These are phyloP conservation scores for Wakefieldia striispora DNA, from an alignment of 768 basidiomycete species.

Conservation along the genomic window DNA sequence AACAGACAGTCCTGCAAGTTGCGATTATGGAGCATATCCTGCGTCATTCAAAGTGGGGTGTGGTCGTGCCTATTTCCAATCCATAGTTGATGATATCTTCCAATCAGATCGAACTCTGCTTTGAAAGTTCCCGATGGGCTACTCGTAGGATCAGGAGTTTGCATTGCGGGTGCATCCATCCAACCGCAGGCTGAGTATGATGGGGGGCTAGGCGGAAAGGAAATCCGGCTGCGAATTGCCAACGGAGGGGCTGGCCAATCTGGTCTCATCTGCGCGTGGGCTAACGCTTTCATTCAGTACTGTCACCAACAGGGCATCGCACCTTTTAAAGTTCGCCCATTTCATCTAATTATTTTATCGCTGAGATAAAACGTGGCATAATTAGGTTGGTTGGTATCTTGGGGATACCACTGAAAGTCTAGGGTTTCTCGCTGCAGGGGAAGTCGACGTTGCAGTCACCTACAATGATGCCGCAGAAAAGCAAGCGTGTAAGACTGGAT, in stretches of 20 bases:
- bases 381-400: conserved; percentile 54
- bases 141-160: conserved; percentile 3
- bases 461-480: conserved; percentile 52
- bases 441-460: conserved; percentile 50
- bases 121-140: conserved; percentile 1
- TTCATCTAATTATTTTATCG: conserved; percentile 19
- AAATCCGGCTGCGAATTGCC: conserved; percentile 44
- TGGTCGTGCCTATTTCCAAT: not conserved
- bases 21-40: conserved; percentile 1
- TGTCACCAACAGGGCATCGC: conserved; percentile 13
- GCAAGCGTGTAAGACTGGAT: conserved; percentile 31
- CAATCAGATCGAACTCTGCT: conserved; percentile 1
- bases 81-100: not conserved
- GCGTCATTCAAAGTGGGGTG: conserved; percentile 5
- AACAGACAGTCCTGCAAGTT: not conserved
- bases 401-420: conserved; percentile 56
- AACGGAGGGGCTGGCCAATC: conserved; percentile 54
- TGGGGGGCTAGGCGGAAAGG: conserved; percentile 34
- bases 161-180: conserved; percentile 3
- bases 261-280: conserved; percentile 47
- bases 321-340: conserved; percentile 30
- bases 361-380: not conserved
- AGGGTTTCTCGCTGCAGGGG: conserved; percentile 37
- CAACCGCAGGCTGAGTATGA: conserved; percentile 36
- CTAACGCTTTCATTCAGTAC: conserved; percentile 43